Evolutionary conservation across 805 yeast genomes (phyloP).

Genomic region (Saccharomycopsis capsularis): DNA sequence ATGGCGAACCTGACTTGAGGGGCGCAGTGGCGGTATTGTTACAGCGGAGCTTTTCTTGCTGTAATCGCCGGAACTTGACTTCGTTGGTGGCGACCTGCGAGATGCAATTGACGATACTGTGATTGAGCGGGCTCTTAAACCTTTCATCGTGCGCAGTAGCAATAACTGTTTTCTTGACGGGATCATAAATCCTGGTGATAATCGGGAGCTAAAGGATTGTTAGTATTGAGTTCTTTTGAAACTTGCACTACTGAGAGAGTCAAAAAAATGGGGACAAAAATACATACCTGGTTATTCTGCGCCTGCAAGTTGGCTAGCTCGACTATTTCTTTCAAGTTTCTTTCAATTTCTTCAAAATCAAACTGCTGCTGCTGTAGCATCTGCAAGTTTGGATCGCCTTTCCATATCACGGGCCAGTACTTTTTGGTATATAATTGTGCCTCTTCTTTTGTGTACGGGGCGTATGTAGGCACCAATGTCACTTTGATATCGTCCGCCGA

Average conservation of each 20-base stretch:
- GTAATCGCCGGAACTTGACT: slow-evolving; percentile 21
- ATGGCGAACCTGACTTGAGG: slow-evolving; percentile 5
- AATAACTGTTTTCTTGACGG: slow-evolving; percentile 36
- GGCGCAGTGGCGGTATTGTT: too few relatives aligned
- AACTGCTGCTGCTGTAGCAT: slow-evolving; percentile 48
- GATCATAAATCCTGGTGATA: slow-evolving; percentile 60
- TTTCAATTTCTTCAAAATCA: slow-evolving; percentile 39
- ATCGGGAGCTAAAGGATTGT: too few relatives aligned
- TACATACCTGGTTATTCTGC: slow-evolving; percentile 4
- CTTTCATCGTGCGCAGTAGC: slow-evolving; percentile 38
- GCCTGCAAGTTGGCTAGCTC: slow-evolving; percentile 24
- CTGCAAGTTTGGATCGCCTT: slow-evolving; percentile 81
- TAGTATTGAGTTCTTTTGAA: too few relatives aligned
- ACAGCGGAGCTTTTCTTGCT: too few relatives aligned
- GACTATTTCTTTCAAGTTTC: slow-evolving; percentile 29
- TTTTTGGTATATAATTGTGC: slow-evolving; percentile 55
- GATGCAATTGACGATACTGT: slow-evolving; percentile 71
- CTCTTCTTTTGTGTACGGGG: slow-evolving; percentile 48
- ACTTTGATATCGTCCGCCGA: slow-evolving; percentile 19
- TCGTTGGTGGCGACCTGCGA: slow-evolving; percentile 55
- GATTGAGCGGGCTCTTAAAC: slow-evolving; percentile 49
- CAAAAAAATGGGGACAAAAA: too few relatives aligned
- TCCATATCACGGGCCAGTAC: slow-evolving; percentile 91
- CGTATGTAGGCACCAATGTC: slow-evolving; percentile 45
- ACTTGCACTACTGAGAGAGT: background rate